Evolutionary conservation across 257 asterid genomes (phyloP).

Genomic region (Craterostigma plantagineum): DNA sequence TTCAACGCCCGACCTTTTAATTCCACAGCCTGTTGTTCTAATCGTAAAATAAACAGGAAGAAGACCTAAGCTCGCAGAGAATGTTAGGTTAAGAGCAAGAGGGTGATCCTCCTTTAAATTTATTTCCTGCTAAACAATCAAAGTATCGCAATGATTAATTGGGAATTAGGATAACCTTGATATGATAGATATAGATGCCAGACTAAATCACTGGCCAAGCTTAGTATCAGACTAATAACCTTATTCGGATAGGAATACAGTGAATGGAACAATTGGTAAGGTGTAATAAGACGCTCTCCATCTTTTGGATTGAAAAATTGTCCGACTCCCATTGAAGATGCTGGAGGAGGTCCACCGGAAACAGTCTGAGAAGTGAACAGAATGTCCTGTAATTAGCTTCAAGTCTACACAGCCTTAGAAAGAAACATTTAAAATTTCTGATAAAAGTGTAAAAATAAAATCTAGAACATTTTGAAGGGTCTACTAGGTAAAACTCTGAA

Average conservation of each 20-base stretch:
- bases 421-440: constrained; percentile 2
- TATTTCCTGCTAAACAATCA: constrained; percentile 42
- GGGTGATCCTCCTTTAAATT: constrained; percentile 81
- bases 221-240: constrained; percentile 21
- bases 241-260: constrained; percentile 20
- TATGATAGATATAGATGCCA: no score
- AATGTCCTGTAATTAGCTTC: not conserved
- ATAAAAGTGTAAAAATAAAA: not conserved
- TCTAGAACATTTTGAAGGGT: not conserved
- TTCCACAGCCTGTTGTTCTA: constrained; percentile 83
- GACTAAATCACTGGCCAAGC: not conserved
- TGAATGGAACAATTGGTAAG: constrained; percentile 36
- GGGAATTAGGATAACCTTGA: not conserved
- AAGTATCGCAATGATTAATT: constrained; percentile 5
- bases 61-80: constrained; percentile 83
- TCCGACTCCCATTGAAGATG: constrained; percentile 95
- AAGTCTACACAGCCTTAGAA: not conserved
- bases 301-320: constrained; percentile 71
- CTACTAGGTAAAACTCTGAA: not conserved
- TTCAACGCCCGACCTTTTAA: constrained; percentile 57
- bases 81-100: constrained; percentile 60
- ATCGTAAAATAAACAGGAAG: constrained; percentile 62
- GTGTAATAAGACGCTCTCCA: constrained; percentile 44
- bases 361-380: constrained; percentile 36
- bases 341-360: constrained; percentile 98